Evolutionary conservation across 164 flowering plant species (phyloP).

Genomic region (Umbellularia californica): DNA sequence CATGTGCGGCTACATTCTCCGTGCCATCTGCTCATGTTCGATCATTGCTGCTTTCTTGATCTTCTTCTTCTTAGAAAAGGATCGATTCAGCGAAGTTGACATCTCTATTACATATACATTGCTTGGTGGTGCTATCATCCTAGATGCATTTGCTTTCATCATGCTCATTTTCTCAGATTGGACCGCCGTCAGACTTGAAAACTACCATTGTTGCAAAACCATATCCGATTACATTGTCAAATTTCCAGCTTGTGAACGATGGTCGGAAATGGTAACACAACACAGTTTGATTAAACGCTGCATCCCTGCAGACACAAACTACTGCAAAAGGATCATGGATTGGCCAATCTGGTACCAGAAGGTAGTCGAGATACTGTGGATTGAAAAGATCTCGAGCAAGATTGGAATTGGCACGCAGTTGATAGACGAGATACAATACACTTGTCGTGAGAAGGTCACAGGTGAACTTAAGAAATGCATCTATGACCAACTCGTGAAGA

Average conservation of each 20-base stretch:
- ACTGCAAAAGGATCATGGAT: neutral
- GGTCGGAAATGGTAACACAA: constrained; percentile 14
- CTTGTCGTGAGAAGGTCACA: neutral
- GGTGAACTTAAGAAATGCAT: neutral
- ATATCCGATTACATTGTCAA: neutral
- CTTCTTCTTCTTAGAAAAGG: constrained; percentile 11
- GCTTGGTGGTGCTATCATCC: constrained; percentile 34
- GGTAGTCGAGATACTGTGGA: neutral
- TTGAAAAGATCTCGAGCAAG: neutral
- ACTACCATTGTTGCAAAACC: too few species aligned
- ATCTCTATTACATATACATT: constrained; percentile 32
- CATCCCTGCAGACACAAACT: neutral
- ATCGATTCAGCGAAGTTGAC: constrained; percentile 12
- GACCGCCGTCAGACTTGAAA: constrained; percentile 16
- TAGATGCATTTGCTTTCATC: constrained; percentile 29
- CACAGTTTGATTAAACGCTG: constrained; percentile 12
- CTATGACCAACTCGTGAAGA: constrained; percentile 1
- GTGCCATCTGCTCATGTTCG: neutral
- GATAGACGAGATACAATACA: neutral
- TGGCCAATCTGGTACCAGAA: neutral
- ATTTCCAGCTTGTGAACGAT: neutral
- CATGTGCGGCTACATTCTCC: constrained; percentile 1
- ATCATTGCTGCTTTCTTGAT: neutral
- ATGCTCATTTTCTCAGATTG: constrained; percentile 39
- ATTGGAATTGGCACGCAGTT: neutral